Evolutionary conservation across 176 grass and related monocot genomes (phyloP), one percentile per base, ranked within the genome.

Genomic region (Ensete glaucum): DNA sequence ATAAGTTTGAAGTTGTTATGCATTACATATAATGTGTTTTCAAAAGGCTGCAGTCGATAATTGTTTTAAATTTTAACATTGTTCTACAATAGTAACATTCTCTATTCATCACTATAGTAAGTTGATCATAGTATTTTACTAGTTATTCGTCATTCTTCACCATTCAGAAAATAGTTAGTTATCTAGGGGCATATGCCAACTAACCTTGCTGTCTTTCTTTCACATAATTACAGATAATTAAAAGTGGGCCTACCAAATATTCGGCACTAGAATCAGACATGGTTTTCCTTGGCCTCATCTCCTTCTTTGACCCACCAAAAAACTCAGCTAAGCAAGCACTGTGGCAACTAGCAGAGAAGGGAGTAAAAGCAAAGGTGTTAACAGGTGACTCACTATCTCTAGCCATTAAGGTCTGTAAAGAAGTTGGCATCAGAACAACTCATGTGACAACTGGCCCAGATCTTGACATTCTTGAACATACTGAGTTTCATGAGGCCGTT

Each of bases 231-330:
- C 73, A 84, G 77, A 80, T 48, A 60, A 80, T 8, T 52, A 34
- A 54, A 26, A 67, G 21, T 52, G 15, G 25, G 60, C 53, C 53
- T n/a, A 60, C 27, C 22, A 77, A 58, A 12, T 22, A 73, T 58
- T 77, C 64, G 77, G 25, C 66, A 64, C 9, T 73, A 4, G 83
- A 85, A 69, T 81, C 78, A 51, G 49, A 81, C 78, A 85, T 85
- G 83, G 54, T 76, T n/a, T 85, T 85, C 51, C 73, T 85, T 24
- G 83, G 83, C 14, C 14, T 85, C 57, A 81, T 81, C 57, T 77
- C 83, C 78, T 81, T 85, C 16, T 81, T 81, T 50, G 83, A 85
- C 64, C 83, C 83, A 21, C 78, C 83, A 50, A 85, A 85, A 74
- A 73, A 81, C 66, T 77, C 83, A 17, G 83, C 83, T 2, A 81